A percentile compares a stretch with the other conserved stretches of the same genome.
Evolutionary conservation across 108 stramenopile species (phyloP).

Genomic region (Aureococcus anophagefferens): DNA sequence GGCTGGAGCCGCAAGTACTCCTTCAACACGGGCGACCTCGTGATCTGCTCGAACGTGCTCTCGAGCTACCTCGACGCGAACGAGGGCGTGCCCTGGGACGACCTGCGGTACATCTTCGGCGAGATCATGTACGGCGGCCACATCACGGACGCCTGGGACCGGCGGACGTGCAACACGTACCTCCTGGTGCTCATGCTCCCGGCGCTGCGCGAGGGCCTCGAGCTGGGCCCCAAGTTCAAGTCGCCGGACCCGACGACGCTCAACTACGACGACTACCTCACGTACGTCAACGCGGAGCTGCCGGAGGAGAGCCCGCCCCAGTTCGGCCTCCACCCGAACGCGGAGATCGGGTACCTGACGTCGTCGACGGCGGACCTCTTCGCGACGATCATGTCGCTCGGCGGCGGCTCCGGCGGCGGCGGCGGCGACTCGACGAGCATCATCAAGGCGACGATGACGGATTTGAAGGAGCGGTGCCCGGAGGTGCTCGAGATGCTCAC

Average conservation of each 20-base stretch:
- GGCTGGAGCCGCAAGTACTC: constrained; percentile 64
- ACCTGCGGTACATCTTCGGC: constrained; percentile 69
- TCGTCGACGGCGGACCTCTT: constrained; percentile 46
- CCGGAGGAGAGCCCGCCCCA: constrained; percentile 58
- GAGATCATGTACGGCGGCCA: constrained; percentile 81
- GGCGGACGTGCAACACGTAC: constrained; percentile 60
- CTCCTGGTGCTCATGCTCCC: constrained; percentile 36
- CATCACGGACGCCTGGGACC: constrained; percentile 73
- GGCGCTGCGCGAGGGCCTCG: constrained; percentile 17
- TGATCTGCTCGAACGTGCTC: constrained; percentile 59
- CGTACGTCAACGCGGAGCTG: constrained; percentile 45
- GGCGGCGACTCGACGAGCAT: constrained; percentile 26
- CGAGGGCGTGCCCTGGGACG: constrained; percentile 60
- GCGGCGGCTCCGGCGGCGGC: constrained; percentile 34
- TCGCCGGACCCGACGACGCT: constrained; percentile 43
- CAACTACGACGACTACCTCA: constrained; percentile 48
- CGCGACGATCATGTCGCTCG: constrained; percentile 48
- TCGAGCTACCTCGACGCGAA: constrained; percentile 52
- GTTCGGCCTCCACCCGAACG: constrained; percentile 68
- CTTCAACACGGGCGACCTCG: constrained; percentile 63
- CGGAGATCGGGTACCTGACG: constrained; percentile 65
- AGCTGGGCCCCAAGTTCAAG: constrained; percentile 60
- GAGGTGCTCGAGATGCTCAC: constrained; percentile 54
- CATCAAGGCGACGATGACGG: constrained; percentile 40
- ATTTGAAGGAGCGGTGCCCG: constrained; percentile 50